Conservation (phyloP, 2,329 filamentous ascomycete genomes). For the Aspergillus sp. region DNA sequence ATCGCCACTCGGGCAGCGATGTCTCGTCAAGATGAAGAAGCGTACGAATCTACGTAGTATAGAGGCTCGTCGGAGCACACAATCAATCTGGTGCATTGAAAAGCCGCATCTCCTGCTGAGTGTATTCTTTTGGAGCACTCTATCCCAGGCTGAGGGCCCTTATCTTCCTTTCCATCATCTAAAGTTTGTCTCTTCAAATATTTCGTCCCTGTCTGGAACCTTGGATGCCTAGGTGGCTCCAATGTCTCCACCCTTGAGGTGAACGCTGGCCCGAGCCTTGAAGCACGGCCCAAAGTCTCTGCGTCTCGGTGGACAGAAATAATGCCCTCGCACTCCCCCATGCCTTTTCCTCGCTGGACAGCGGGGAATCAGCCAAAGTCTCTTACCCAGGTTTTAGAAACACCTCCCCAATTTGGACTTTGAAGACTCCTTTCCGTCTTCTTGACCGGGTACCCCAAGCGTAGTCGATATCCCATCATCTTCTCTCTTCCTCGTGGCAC, state of each 20-base stretch:
- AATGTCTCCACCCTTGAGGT: neutral
- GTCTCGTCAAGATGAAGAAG: neutral
- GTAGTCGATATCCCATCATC: neutral
- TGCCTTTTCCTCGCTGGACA: no score
- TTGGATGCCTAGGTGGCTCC: neutral
- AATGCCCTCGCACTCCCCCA: neutral
- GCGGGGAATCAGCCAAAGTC: no score
- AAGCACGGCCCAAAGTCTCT: neutral
- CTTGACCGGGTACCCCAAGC: neutral
- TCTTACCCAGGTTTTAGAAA: neutral
- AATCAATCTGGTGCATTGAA: no score
- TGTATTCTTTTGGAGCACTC: no score
- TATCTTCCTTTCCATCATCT: no score
- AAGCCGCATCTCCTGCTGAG: no score
- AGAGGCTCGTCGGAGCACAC: no score
- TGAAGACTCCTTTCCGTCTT: neutral
- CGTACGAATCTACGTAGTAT: neutral
- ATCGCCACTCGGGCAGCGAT: neutral
- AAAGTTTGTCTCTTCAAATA: no score
- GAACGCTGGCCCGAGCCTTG: neutral
- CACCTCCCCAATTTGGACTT: neutral
- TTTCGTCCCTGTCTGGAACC: no score
- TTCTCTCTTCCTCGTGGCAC: neutral
- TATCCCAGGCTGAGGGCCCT: no score
- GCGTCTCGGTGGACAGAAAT: neutral